Evolutionary conservation across 495 filamentous ascomycete genomes (phyloP).

Genomic region (Podospora anserina): DNA sequence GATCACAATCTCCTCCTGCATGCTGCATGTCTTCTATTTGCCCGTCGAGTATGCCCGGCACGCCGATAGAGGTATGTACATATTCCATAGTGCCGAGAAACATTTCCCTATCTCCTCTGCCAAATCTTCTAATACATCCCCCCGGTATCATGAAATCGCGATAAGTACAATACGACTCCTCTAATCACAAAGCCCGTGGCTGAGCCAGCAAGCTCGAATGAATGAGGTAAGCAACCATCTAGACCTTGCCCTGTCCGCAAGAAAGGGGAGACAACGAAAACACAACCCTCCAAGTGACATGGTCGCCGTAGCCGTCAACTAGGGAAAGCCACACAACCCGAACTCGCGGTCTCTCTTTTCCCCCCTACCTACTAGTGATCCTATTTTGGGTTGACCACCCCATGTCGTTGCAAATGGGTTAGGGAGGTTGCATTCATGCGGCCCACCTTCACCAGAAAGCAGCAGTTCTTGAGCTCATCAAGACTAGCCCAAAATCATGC

Average conservation of each 20-base stretch:
- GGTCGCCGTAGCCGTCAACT: not conserved
- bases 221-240: not conserved
- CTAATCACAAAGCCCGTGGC: not conserved
- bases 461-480: not conserved
- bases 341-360: not conserved
- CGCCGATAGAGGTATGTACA: too few relatives aligned
- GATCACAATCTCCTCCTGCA: not conserved
- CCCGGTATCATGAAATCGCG: not conserved
- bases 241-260: not conserved
- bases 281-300: not conserved
- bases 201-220: not conserved
- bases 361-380: not conserved
- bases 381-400: not conserved
- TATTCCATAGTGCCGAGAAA: not conserved
- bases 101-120: not conserved
- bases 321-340: not conserved
- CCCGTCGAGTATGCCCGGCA: too few relatives aligned
- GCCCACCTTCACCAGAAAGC: not conserved
- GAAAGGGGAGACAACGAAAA: not conserved
- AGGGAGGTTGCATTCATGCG: not conserved
- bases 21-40: not conserved
- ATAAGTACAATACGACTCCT: not conserved
- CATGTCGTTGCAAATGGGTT: not conserved
- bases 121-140: not conserved
- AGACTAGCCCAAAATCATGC: not conserved